Evolutionary conservation across 1,284 basidiomycete species (phyloP).

Genomic region (Ustilago tritici): DNA sequence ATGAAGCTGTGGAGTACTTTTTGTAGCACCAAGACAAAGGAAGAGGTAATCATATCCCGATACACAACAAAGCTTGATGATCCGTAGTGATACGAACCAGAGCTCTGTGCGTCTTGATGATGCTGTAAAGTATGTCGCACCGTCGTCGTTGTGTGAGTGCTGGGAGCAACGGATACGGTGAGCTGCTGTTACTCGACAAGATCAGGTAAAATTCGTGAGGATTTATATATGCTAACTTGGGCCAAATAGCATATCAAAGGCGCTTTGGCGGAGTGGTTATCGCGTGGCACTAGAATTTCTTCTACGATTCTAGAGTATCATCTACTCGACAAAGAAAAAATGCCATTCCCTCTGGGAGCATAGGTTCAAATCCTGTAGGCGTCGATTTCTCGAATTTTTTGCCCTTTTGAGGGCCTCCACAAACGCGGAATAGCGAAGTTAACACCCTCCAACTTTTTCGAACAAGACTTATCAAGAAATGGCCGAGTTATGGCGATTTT

Average conservation of each 20-base stretch:
- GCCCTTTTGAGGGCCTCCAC: neutral
- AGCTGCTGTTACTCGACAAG: neutral
- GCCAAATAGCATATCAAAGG: neutral
- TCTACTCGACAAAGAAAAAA: constrained; percentile 28
- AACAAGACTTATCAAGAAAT: too few species aligned
- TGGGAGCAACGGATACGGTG: too few species aligned
- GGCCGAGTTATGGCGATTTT: too few species aligned
- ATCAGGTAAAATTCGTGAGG: neutral
- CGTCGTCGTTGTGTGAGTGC: too few species aligned
- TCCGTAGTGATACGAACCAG: too few species aligned
- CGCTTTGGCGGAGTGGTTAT: constrained; percentile 46
- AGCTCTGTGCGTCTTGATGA: too few species aligned
- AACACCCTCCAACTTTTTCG: too few species aligned
- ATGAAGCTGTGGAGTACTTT: constrained; percentile 63
- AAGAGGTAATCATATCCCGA: neutral
- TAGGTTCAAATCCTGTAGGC: constrained; percentile 38
- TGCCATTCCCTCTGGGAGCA: constrained; percentile 47
- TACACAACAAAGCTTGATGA: neutral
- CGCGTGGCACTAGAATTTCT: constrained; percentile 38
- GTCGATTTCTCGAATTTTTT: constrained; percentile 11
- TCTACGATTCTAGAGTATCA: constrained; percentile 12
- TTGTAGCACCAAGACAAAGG: constrained; percentile 28
- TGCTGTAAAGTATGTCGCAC: too few species aligned
- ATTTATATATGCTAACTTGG: neutral
- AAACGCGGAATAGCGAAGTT: too few species aligned